Conservation (phyloP, 2,329 filamentous ascomycete species). For the Penicillium sp. region DNA sequence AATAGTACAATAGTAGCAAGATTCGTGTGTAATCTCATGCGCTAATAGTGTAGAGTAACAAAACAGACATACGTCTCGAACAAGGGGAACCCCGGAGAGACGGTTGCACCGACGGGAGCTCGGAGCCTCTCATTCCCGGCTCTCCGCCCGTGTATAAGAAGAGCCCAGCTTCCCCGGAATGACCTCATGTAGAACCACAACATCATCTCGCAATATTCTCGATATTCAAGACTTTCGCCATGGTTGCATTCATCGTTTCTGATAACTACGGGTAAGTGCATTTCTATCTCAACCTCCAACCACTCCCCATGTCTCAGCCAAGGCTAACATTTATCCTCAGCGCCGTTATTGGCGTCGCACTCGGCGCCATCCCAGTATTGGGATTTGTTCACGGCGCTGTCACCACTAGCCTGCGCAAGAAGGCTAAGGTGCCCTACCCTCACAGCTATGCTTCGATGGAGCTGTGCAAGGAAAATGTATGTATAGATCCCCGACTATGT, state of each 20-base stretch:
- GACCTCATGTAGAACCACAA: background rate
- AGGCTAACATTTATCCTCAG: slow-evolving; percentile 37
- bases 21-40: too few relatives aligned
- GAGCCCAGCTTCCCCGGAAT: background rate
- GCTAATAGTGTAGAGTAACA: too few relatives aligned
- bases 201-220: background rate
- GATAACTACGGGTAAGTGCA: slow-evolving; percentile 49
- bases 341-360: slow-evolving; percentile 55
- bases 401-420: slow-evolving; percentile 49
- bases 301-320: background rate
- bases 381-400: slow-evolving; percentile 52
- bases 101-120: slow-evolving; percentile 10
- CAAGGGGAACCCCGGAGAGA: slow-evolving; percentile 14
- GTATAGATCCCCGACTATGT: background rate
- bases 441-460: slow-evolving; percentile 58
- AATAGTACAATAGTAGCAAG: too few relatives aligned
- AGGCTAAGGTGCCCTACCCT: slow-evolving; percentile 57
- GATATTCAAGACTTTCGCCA: slow-evolving; percentile 21
- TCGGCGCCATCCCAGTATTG: slow-evolving; percentile 56
- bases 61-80: too few relatives aligned
- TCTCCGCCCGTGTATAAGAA: slow-evolving; percentile 5
- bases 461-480: slow-evolving; percentile 51
- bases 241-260: slow-evolving; percentile 47
- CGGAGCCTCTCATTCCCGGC: background rate
- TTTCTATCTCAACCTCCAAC: slow-evolving; percentile 9